Evolutionary conservation across 108 stramenopile genomes (phyloP), one percentile per base, ranked within the genome.

Genomic region (Cyclotella baltica): DNA sequence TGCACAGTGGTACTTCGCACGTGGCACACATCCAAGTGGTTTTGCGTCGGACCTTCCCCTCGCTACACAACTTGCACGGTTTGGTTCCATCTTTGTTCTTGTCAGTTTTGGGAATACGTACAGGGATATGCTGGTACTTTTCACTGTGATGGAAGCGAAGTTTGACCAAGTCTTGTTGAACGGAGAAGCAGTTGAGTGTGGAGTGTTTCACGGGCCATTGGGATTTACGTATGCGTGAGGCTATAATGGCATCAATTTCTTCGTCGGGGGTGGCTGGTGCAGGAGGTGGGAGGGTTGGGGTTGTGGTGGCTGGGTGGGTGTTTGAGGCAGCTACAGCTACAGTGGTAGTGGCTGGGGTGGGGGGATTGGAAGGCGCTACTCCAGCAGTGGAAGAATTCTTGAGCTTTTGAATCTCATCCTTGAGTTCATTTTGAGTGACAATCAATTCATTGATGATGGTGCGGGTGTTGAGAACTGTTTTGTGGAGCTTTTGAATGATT

Each of bases 21-120:
- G 78, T 80, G 27, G 66, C 47, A 11, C 78, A 80, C 78, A 80
- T 80, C 78, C 78, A 80, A 27, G 71, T 72, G 23, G 78, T 80
- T 27, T 80, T 80, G 25, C 78, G 78, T 35, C 71, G 71, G 40
- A 57, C 55, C 19, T 72, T 67, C 11, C 65, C 65, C 27, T 70
- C 78, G 28, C 66, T 67, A 22, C 78, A 80, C 0, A 80, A 55
- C 31, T 71, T 71, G 58, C 78, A 80, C 8, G 71, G 71, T 50
- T 72, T 43, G 4, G 70, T 53, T 0, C 78, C 78, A 34, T 80
- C 78, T 55, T 62, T 80, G 50, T 80, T 80, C 47, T 67, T 67
- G 18, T 67, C 67, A 28, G 52, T 52, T 25, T 55, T 74, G 62
- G 73, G 73, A 19, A 74, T 74, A 22, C 73, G 73, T 2, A 74